These are phyloP conservation scores for Diutina sp. DNA, from an alignment of 1,139 yeast genomes.

Conservation along the genomic window DNA sequence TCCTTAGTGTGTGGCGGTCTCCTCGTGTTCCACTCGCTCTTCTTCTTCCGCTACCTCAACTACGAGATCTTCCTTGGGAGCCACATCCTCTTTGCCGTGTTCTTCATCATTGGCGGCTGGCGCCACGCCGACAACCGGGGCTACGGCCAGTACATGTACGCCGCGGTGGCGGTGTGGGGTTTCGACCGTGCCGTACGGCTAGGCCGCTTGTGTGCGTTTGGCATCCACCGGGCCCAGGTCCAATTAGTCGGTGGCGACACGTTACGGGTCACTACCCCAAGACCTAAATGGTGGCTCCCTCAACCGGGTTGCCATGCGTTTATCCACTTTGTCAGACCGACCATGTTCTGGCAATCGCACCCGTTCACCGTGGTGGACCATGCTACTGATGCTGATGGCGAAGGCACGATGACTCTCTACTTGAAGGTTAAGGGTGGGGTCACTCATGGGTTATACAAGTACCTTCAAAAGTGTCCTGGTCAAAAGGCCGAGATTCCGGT, in stretches of 20 bases:
- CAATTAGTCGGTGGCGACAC: constrained; percentile 35
- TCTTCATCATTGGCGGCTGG: constrained; percentile 32
- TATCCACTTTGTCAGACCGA: constrained; percentile 37
- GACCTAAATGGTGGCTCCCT: constrained; percentile 27
- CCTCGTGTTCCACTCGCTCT: constrained; percentile 27
- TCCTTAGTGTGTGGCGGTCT: constrained; percentile 26
- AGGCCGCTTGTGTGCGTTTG: constrained; percentile 34
- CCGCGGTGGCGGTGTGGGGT: constrained; percentile 29
- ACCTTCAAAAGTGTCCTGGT: constrained; percentile 35
- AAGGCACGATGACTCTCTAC: constrained; percentile 19
- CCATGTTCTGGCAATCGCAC: constrained; percentile 60
- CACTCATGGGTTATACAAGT: constrained; percentile 18
- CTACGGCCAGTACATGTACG: constrained; percentile 21
- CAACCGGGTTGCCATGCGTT: constrained; percentile 56
- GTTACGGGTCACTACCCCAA: constrained; percentile 26
- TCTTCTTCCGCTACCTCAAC: constrained; percentile 21
- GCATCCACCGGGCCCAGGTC: constrained; percentile 36
- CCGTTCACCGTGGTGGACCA: constrained; percentile 37
- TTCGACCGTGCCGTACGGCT: constrained; percentile 31
- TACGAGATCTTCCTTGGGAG: constrained; percentile 32
- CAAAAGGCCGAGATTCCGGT: constrained; percentile 22
- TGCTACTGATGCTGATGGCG: constrained; percentile 15
- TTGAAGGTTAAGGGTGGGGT: constrained; percentile 32
- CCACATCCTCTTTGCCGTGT: constrained; percentile 27
- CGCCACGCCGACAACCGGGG: constrained; percentile 30